Evolutionary conservation across 1,284 basidiomycete species (phyloP).

Genomic region (Cutaneotrichosporon curvatum): DNA sequence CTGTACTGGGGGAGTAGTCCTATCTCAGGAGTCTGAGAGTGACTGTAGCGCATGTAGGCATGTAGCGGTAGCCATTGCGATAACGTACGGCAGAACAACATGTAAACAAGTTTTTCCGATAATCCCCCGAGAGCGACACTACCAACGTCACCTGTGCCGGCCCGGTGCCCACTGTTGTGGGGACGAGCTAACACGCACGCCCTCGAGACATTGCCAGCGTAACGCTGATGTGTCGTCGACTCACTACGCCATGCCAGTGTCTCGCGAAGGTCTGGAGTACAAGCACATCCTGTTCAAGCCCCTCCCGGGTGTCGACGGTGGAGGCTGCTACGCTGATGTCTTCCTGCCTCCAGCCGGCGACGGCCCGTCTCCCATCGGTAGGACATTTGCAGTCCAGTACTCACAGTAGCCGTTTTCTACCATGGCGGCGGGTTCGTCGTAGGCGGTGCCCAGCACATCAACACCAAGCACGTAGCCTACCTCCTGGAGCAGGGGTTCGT

Average conservation of each 20-base stretch:
- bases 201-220: no score
- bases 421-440: constrained; percentile 5
- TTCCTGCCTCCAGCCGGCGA: background rate
- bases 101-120: no score
- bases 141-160: no score
- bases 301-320: background rate
- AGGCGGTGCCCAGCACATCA: constrained; percentile 1
- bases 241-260: background rate
- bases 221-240: no score
- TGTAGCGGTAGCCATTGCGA: no score
- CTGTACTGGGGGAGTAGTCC: constrained; percentile 5
- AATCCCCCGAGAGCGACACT: no score
- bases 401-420: constrained; percentile 1
- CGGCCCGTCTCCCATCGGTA: background rate
- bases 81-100: no score
- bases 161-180: no score
- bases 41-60: no score
- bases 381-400: background rate
- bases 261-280: constrained; percentile 3
- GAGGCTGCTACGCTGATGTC: constrained; percentile 6
- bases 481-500: constrained; percentile 2
- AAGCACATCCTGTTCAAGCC: constrained; percentile 5
- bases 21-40: no score
- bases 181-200: no score
- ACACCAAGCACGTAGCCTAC: background rate